Conservation (phyloP, 2,329 filamentous ascomycete species). For the Dactylellina drechsleri region DNA sequence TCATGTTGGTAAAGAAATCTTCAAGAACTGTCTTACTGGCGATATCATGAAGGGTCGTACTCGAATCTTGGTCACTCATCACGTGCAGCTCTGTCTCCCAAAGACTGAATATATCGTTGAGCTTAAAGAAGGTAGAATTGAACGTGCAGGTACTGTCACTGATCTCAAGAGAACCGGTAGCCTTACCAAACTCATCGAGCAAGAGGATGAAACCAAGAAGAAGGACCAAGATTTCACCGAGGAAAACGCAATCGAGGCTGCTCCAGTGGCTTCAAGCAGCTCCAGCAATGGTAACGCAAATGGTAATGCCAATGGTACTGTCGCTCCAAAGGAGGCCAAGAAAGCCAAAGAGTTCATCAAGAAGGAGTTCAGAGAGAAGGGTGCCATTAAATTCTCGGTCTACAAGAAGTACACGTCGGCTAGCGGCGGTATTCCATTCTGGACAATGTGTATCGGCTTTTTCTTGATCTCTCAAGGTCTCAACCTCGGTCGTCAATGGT, state of each 20-base stretch:
- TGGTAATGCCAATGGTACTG: conserved; percentile 62
- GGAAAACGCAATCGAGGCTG: conserved; percentile 69
- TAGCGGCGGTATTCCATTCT: conserved; percentile 67
- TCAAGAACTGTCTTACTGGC: conserved; percentile 78
- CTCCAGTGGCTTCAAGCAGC: conserved; percentile 62
- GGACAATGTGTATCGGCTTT: conserved; percentile 54
- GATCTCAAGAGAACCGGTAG: conserved; percentile 66
- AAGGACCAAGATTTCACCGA: conserved; percentile 63
- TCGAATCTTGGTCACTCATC: conserved; percentile 81
- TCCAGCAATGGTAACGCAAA: conserved; percentile 58
- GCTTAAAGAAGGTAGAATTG: conserved; percentile 74
- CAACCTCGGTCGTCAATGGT: conserved; percentile 56
- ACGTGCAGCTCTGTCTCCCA: conserved; percentile 76
- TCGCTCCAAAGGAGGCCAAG: conserved; percentile 66
- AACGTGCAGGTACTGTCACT: conserved; percentile 72
- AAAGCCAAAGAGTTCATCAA: conserved; percentile 76
- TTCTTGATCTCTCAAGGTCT: conserved; percentile 53
- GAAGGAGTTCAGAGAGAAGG: conserved; percentile 77
- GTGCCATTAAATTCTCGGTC: conserved; percentile 74
- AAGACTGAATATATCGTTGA: conserved; percentile 79
- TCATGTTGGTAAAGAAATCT: conserved; percentile 81
- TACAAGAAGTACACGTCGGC: conserved; percentile 75
- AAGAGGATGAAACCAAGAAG: conserved; percentile 58
- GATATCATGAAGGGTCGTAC: conserved; percentile 76
- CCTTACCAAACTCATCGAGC: conserved; percentile 63